phyloP scores from a whole-genome alignment of 257 asterid species.

The Avicennia marina region DNA sequence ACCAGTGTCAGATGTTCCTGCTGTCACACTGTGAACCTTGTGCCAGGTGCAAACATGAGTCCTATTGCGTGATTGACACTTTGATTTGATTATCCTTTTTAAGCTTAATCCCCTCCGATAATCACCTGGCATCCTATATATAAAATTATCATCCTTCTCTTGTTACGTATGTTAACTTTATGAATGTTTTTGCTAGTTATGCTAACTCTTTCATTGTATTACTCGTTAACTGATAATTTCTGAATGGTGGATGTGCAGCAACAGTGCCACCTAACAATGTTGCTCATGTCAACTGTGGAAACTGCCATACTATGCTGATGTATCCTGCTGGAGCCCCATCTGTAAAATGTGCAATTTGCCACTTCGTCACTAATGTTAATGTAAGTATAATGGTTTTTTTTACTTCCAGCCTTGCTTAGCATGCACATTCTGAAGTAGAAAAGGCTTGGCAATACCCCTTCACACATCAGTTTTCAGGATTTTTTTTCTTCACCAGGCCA shows the following conservation, averaged over 20 bases:
- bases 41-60: conserved; percentile 38
- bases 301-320: conserved; percentile 61
- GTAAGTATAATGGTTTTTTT: too few relatives aligned
- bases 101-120: neutral
- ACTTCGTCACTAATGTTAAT: conserved; percentile 42
- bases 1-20: conserved; percentile 65
- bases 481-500: too few relatives aligned
- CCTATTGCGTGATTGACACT: neutral
- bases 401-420: too few relatives aligned
- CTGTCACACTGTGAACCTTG: conserved; percentile 57
- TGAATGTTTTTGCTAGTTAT: neutral
- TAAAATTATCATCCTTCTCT: too few relatives aligned
- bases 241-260: conserved; percentile 29
- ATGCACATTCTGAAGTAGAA: too few relatives aligned
- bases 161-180: too few relatives aligned
- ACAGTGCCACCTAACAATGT: conserved; percentile 29
- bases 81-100: neutral
- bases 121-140: neutral
- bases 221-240: too few relatives aligned
- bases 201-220: too few relatives aligned
- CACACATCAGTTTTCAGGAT: too few relatives aligned
- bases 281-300: conserved; percentile 62
- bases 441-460: too few relatives aligned
- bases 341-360: conserved; percentile 68
- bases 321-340: conserved; percentile 80